Conservation (phyloP, 2,329 filamentous ascomycete species). For the Claviceps monticola region DNA sequence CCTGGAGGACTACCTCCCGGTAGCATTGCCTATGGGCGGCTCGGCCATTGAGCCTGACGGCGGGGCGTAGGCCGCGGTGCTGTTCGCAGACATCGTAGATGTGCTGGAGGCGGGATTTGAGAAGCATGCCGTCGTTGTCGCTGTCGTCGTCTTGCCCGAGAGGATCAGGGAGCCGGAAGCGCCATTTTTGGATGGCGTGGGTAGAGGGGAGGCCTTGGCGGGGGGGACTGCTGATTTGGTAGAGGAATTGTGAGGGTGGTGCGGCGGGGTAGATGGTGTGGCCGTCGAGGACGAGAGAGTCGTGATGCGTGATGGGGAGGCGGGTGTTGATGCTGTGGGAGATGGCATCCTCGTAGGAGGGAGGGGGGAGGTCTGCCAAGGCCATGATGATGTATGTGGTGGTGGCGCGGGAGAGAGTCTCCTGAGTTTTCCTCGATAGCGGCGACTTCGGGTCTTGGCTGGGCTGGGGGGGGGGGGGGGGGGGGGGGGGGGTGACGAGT, state of each 20-base stretch:
- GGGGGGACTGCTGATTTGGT: constrained; percentile 13
- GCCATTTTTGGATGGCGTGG: constrained; percentile 15
- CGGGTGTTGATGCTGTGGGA: neutral
- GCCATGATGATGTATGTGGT: neutral
- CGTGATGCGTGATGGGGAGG: neutral
- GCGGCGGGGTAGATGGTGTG: constrained; percentile 10
- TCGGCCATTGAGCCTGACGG: constrained; percentile 10
- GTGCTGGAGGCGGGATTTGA: constrained; percentile 13
- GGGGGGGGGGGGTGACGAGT: no score
- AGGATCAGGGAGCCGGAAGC: constrained; percentile 10
- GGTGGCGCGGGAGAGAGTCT: neutral
- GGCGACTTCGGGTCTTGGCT: neutral
- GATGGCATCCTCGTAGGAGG: constrained; percentile 3
- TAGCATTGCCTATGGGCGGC: constrained; percentile 11
- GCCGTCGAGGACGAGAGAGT: constrained; percentile 11
- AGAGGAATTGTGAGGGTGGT: constrained; percentile 10
- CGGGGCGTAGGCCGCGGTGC: constrained; percentile 3
- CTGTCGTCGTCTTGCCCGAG: neutral
- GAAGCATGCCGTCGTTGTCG: constrained; percentile 1
- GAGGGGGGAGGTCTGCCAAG: neutral
- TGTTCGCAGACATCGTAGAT: constrained; percentile 16
- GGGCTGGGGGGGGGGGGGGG: no score
- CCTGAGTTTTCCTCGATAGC: neutral
- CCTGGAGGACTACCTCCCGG: constrained; percentile 9
- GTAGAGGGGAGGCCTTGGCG: constrained; percentile 7